Conservation (phyloP, 305 asterid species). For the Fraxinus ornus region DNA sequence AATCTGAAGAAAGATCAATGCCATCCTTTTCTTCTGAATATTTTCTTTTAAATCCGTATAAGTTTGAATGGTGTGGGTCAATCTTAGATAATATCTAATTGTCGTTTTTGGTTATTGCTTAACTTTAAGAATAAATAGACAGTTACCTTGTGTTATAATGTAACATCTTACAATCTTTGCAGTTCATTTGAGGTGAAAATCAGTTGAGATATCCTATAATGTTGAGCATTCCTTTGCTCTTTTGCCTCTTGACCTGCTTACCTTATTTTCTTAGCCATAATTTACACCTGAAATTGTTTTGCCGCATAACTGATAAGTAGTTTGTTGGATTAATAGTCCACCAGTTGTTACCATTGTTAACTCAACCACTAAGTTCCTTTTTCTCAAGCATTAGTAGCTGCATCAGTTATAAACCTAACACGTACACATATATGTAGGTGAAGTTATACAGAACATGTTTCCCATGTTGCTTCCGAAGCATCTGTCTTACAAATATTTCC, state of each 20-base stretch:
- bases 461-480: background rate
- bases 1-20: background rate
- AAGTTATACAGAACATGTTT: background rate
- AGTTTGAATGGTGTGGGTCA: conserved; percentile 6
- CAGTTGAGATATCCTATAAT: background rate
- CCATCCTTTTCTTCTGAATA: conserved; percentile 12
- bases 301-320: background rate
- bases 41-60: background rate
- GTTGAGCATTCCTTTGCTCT: conserved; percentile 4
- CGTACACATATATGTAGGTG: background rate
- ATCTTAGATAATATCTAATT: background rate
- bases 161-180: background rate
- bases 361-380: background rate
- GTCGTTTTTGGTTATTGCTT: conserved; percentile 7
- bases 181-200: background rate
- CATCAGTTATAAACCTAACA: background rate
- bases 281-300: background rate
- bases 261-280: background rate
- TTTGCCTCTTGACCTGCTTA: background rate
- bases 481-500: background rate
- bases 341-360: background rate
- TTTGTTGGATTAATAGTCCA: background rate
- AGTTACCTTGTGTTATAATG: background rate
- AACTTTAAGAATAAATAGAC: background rate
- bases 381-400: background rate